Evolutionary conservation across 306 rosid genomes (phyloP).

Genomic region (Cucumis cinereus): DNA sequence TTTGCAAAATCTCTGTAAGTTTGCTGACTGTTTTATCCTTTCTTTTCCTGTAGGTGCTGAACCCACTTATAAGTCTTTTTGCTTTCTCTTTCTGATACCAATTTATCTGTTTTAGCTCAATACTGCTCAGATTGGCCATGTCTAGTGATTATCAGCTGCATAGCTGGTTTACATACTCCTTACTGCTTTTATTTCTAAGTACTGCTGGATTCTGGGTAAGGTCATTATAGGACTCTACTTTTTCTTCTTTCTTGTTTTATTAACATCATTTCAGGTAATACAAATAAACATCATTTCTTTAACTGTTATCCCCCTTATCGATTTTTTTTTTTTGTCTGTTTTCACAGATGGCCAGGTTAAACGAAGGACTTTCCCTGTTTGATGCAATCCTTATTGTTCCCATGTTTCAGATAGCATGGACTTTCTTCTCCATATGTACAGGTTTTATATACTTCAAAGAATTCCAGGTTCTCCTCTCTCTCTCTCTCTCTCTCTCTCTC

Average conservation of each 20-base stretch:
- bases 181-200: constrained; percentile 86
- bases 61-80: background rate
- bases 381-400: constrained; percentile 99
- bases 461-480: constrained; percentile 57
- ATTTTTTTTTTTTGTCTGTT: background rate
- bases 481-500: constrained; percentile 6
- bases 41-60: constrained; percentile 1
- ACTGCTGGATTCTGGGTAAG: constrained; percentile 99
- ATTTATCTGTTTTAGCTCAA: constrained; percentile 47
- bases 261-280: background rate
- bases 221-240: constrained; percentile 5
- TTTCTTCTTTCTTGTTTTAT: background rate
- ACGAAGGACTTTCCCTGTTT: constrained; percentile 86
- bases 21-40: constrained; percentile 7
- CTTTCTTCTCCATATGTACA: constrained; percentile 92
- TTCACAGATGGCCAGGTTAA: constrained; percentile 93
- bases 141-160: constrained; percentile 82
- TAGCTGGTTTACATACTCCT: constrained; percentile 90
- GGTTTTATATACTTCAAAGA: constrained; percentile 95
- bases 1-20: constrained; percentile 98
- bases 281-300: background rate
- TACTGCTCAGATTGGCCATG: constrained; percentile 76
- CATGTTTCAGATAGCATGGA: constrained; percentile 98
- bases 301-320: background rate
- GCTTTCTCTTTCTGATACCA: constrained; percentile 13